phyloP scores from a whole-genome alignment of 2,329 filamentous ascomycete genomes.

The Penicillium rolfsii region DNA sequence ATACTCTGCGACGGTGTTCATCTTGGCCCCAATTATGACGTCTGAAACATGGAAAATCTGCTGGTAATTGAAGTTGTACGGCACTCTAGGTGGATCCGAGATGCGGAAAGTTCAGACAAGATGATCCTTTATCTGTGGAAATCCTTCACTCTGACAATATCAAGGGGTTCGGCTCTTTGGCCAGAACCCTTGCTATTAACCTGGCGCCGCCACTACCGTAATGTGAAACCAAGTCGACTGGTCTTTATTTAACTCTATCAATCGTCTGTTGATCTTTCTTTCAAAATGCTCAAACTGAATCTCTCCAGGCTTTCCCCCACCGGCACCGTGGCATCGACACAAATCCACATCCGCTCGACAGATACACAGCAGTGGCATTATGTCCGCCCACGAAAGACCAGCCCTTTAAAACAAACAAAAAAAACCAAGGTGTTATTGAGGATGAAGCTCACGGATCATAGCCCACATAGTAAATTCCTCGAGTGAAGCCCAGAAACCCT shows the following conservation, averaged over 20 bases:
- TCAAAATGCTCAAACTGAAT: background rate
- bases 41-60: background rate
- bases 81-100: background rate
- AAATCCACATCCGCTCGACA: background rate
- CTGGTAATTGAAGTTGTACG: background rate
- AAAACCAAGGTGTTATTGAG: background rate
- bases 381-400: background rate
- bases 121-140: background rate
- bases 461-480: slow-evolving; percentile 23
- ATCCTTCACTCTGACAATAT: background rate
- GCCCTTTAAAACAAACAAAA: background rate
- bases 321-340: background rate
- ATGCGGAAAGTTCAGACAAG: background rate
- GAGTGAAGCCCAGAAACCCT: slow-evolving; percentile 16
- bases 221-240: background rate
- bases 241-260: background rate
- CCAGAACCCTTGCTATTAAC: background rate
- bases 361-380: background rate
- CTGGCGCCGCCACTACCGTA: background rate
- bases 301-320: too few species aligned
- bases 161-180: background rate
- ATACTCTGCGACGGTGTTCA: slow-evolving; percentile 9
- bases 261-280: background rate
- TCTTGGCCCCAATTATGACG: background rate
- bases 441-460: slow-evolving; percentile 14